Base-by-base conservation (phyloP, 2,329 filamentous ascomycete genomes). In the Lasiodiplodia sp. region DNA sequence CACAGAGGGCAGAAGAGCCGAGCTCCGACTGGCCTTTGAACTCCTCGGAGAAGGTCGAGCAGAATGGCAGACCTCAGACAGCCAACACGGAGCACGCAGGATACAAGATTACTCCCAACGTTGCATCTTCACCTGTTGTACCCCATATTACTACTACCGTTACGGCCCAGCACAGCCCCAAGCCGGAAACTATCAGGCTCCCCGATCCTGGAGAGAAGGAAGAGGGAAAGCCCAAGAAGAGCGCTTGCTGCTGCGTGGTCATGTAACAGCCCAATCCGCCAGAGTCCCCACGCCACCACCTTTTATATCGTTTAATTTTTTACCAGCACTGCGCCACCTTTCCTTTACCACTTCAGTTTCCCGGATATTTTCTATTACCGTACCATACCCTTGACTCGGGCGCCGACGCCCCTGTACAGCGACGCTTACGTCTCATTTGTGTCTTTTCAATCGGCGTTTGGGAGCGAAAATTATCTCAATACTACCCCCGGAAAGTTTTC, bases 161-260 rank as follows among this genome's bases (percentile, higher is more conserved):
- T 25, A 58, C 51, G 23, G 63, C 51, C 28, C 49, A 52, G 8
- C 52, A 51, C 65, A 67, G 70, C 73, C 73, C 66, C 78, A 69
- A 65, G 72, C 76, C 75, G 77, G 78, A 82, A 3, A 81, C 85
- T 5, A 82, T 86, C 55, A 83, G 84, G 70, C 77, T 88, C 28
- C 86, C 87, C 55, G 84, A 89, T 60, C 83, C 85, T 4, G 82
- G 83, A 12, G 85, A 88, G 69, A 65, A 68, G 67, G 49, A 63
- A 44, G 84, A 87, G 66, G 78, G 82, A 70, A 80, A 85, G 72
- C 82, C 85, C 73, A 85, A 88, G 74, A 87, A 85, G 71, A 86
- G 88, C 12, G 91, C 90, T 73, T 89, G 87, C 69, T 92, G 91
- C 79, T 94, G 91, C 79, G 83, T 92, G 70, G 86, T 94, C 72